phyloP scores from a whole-genome alignment of 768 basidiomycete genomes.

The Tylopilus balloui region DNA sequence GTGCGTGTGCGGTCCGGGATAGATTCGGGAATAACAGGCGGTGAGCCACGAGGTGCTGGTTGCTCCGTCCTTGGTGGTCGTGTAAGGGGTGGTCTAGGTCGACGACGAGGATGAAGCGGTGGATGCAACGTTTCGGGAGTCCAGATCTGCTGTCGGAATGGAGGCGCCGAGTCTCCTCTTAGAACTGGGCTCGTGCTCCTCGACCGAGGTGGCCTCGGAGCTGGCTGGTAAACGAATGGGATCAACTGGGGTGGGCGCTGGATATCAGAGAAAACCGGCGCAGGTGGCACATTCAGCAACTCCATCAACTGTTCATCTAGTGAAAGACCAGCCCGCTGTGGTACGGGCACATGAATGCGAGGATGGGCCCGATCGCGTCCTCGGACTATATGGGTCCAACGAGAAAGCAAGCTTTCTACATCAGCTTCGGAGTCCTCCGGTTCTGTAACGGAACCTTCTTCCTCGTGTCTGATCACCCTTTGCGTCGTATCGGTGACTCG shows the following conservation, averaged over 20 bases:
- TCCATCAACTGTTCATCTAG: conserved; percentile 59
- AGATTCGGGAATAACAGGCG: conserved; percentile 10
- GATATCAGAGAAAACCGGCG: conserved; percentile 37
- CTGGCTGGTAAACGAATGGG: conserved; percentile 52
- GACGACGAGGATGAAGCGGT: conserved; percentile 6
- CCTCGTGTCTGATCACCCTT: conserved; percentile 9
- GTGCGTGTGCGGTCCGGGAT: conserved; percentile 5
- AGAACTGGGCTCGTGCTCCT: conserved; percentile 39
- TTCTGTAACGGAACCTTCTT: conserved; percentile 29
- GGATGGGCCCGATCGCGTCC: conserved; percentile 24
- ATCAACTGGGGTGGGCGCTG: conserved; percentile 50
- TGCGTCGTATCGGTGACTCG: conserved; percentile 14
- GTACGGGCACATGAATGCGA: conserved; percentile 44
- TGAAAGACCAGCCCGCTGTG: conserved; percentile 42
- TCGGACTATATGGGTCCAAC: conserved; percentile 26
- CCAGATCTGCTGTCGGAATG: conserved; percentile 22
- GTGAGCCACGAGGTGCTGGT: neutral
- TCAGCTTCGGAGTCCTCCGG: conserved; percentile 28
- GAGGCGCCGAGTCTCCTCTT: conserved; percentile 25
- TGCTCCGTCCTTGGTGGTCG: conserved; percentile 2
- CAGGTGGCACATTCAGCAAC: conserved; percentile 47
- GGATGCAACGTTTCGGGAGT: conserved; percentile 18
- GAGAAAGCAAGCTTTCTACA: conserved; percentile 23
- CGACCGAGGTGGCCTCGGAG: conserved; percentile 35
- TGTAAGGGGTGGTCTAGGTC: conserved; percentile 7